Evolutionary conservation across 1,284 basidiomycete genomes (phyloP), one percentile per base, ranked within the genome.

Genomic region (Sporisorium scitamineum): DNA sequence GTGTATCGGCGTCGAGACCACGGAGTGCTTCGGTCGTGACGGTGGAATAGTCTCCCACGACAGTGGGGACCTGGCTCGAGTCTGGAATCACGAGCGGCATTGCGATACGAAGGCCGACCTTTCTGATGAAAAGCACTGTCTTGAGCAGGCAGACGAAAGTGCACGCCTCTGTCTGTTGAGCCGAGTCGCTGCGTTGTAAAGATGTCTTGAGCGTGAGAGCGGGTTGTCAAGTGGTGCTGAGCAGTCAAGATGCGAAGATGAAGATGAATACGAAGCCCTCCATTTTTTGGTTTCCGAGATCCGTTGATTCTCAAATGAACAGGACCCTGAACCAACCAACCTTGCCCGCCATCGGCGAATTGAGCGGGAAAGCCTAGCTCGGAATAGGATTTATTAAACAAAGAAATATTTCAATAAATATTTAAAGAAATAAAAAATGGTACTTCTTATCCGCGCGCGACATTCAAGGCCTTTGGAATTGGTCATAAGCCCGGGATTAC

Each of bases 71-170:
- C 34, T 71, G 65, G 29, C 50, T 65, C 39, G 59, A 62, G 47
- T 76, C 73, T 37, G 69, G 69, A 18, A 76, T 61, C 34, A 76
- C 58, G 47, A 72, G 65, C 20, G 73, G 69, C 69, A 76, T 76
- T 3, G 32, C n/a, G 31, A 3, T 24, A 10, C 5, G 18, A 24
- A 5, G 6, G 8, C 39, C 14, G 37, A 39, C 13, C 44, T 24
- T 45, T 20, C 18, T 29, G 16, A 6, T 48, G 7, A n/a, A 48
- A 5, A 20, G 39, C 39, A 7, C 11, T 34, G 32, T 34, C 6
- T 3, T 34, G n/a, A 8, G 24, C 16, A 20, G n/a, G 24, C 16
- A 20, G 11, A 14, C 14, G 48, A 18, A 18, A 32, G n/a, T 20
- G 39, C 37, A n/a, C 9, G 26, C n/a, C 24, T 27, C 24, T 5